These are phyloP conservation scores for Mortierella sp. DNA, from an alignment of 371 early-diverging fungal species.

Conservation along the genomic window DNA sequence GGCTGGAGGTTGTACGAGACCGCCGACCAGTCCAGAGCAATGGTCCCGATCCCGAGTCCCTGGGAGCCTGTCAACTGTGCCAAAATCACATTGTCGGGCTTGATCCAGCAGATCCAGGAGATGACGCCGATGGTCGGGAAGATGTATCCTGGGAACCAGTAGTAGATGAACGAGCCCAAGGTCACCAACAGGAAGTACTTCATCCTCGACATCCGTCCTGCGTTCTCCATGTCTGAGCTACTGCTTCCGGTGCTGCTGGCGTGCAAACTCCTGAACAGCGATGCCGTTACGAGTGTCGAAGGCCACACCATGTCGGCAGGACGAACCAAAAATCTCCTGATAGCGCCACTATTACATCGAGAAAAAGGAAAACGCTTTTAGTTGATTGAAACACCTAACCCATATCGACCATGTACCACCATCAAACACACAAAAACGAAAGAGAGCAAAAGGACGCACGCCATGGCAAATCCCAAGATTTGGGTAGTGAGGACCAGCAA, in stretches of 20 bases:
- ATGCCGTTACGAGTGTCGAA: conserved; percentile 66
- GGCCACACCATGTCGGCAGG: conserved; percentile 93
- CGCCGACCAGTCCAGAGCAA: conserved; percentile 71
- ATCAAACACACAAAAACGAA: conserved; percentile 55
- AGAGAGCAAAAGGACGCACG: too few species aligned
- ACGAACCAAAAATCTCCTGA: conserved; percentile 82
- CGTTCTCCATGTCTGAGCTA: conserved; percentile 9
- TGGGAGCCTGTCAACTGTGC: conserved; percentile 59
- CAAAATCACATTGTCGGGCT: conserved; percentile 59
- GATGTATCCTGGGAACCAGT: conserved; percentile 68
- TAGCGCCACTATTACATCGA: conserved; percentile 52
- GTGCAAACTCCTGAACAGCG: conserved; percentile 75
- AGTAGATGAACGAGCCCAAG: conserved; percentile 60
- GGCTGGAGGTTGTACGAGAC: conserved; percentile 59
- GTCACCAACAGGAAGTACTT: conserved; percentile 68
- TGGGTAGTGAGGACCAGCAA: conserved; percentile 79
- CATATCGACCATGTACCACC: background rate
- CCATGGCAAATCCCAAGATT: conserved; percentile 86
- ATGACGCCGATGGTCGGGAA: conserved; percentile 65
- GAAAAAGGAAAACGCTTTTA: background rate
- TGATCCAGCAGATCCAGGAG: conserved; percentile 69
- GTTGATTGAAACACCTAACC: background rate
- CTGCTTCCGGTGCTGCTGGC: conserved; percentile 33
- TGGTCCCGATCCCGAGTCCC: conserved; percentile 65
- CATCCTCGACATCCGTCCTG: conserved; percentile 55